These are phyloP conservation scores for Eremochloa ophiuroides DNA, from an alignment of 176 grass and related monocot genomes.

Conservation along the genomic window DNA sequence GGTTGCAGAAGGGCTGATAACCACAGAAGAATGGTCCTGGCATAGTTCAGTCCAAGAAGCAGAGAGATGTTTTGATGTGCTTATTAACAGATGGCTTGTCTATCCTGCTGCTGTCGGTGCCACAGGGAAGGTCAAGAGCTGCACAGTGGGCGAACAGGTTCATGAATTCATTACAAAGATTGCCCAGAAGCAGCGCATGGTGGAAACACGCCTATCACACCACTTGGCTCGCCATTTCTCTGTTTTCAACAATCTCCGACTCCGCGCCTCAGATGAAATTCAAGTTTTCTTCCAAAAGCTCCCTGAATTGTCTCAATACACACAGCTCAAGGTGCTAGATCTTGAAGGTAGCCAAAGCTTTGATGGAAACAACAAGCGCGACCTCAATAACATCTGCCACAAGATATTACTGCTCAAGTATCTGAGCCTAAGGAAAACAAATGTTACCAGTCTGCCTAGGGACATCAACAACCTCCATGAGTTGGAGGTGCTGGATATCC, in stretches of 20 bases:
- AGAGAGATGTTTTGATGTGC: background rate
- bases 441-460: background rate
- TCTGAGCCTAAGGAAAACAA: conserved; percentile 3
- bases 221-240: conserved; percentile 24
- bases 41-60: no score
- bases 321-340: conserved; percentile 30
- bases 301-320: background rate
- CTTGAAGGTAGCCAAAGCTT: background rate
- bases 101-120: background rate
- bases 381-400: conserved; percentile 5
- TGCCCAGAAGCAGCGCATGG: background rate
- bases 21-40: conserved; percentile 17
- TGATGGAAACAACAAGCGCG: background rate
- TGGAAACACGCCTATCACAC: conserved; percentile 4
- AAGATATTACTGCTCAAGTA: conserved; percentile 22
- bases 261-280: background rate
- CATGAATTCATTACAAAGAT: conserved; percentile 21
- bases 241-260: conserved; percentile 9
- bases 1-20: background rate
- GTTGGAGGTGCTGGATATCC: conserved; percentile 33
- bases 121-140: conserved; percentile 12
- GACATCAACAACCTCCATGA: conserved; percentile 33
- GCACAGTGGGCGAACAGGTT: background rate
- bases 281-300: background rate
- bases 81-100: background rate